Base-by-base conservation (phyloP, 352 stramenopile species). In the Paralagenidium karlingii region DNA sequence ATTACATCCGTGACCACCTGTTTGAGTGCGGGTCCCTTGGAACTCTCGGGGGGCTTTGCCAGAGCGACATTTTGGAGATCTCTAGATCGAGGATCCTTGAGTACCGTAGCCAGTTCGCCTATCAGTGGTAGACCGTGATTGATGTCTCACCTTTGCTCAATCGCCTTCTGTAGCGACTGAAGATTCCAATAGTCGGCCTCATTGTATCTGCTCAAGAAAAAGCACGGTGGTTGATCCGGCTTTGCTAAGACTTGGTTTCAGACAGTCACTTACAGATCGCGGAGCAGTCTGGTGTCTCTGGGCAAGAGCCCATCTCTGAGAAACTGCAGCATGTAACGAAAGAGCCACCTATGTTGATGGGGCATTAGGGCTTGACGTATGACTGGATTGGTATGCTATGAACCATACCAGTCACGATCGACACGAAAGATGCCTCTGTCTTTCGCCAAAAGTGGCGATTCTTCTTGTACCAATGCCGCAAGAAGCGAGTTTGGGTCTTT, bases 151-250 rank as follows among this genome's bases (percentile, higher is more conserved):
- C n/a, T n/a, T n/a, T n/a, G n/a, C 49, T 88, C 77, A 33, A 91
- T 87, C 2, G 71, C 74, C 22, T 70, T 70, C 28, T 74, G 67
- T 7, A 91, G 45, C 34, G 77, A 79, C 32, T 80, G 66, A 16
- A 91, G 64, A 38, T 75, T 81, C 74, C 71, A 91, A 53, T 85
- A 91, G 36, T 85, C 75, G 46, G 67, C 77, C 49, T 88, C 74
- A 3, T 80, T 51, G 40, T 91, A 91, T n/a, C n/a, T n/a, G n/a
- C n/a, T n/a, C n/a, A n/a, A n/a, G n/a, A n/a, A n/a, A n/a, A n/a
- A n/a, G n/a, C n/a, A n/a, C n/a, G n/a, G n/a, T n/a, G n/a, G n/a
- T n/a, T n/a, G n/a, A n/a, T n/a, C n/a, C n/a, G n/a, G n/a, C n/a
- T n/a, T n/a, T n/a, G n/a, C n/a, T n/a, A n/a, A n/a, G n/a, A n/a